phyloP scores from a whole-genome alignment of 1,284 basidiomycete species.

The Golubevia sp. region DNA sequence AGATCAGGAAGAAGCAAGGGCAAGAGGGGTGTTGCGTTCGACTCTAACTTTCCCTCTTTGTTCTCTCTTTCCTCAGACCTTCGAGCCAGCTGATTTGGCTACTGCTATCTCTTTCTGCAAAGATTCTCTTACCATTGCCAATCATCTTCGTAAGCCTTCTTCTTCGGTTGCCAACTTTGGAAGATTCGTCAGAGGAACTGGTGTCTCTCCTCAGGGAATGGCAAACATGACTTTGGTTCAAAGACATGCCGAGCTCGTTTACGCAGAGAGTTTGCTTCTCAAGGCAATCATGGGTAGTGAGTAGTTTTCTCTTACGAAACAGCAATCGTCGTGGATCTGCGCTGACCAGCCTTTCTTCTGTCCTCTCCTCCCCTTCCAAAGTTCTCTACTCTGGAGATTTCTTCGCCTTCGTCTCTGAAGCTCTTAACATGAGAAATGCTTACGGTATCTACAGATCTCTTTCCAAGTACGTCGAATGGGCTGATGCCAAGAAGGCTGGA shows the following conservation, averaged over 20 bases:
- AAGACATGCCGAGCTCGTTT: constrained; percentile 55
- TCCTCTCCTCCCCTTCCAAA: neutral
- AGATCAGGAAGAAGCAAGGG: neutral
- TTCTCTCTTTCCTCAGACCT: constrained; percentile 20
- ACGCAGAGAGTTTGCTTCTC: constrained; percentile 49
- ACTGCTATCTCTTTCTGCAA: constrained; percentile 56
- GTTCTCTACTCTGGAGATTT: constrained; percentile 56
- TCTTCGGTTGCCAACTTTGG: constrained; percentile 41
- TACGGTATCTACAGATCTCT: constrained; percentile 58
- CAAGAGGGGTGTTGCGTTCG: neutral
- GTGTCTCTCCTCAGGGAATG: constrained; percentile 35
- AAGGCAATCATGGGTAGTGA: constrained; percentile 51
- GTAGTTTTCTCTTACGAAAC: neutral
- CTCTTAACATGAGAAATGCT: constrained; percentile 56
- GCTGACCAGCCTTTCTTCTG: neutral
- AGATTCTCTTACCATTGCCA: constrained; percentile 47
- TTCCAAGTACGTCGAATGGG: constrained; percentile 56
- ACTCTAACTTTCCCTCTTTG: neutral
- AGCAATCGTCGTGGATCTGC: neutral
- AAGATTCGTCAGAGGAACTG: constrained; percentile 54
- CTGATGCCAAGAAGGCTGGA: constrained; percentile 21
- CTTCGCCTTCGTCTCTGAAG: constrained; percentile 54
- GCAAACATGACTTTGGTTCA: constrained; percentile 50
- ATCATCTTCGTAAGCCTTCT: constrained; percentile 43
- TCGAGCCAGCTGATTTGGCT: constrained; percentile 53